Base-by-base conservation (phyloP, 495 filamentous ascomycete species). In the Aspergillus conjunctus region DNA sequence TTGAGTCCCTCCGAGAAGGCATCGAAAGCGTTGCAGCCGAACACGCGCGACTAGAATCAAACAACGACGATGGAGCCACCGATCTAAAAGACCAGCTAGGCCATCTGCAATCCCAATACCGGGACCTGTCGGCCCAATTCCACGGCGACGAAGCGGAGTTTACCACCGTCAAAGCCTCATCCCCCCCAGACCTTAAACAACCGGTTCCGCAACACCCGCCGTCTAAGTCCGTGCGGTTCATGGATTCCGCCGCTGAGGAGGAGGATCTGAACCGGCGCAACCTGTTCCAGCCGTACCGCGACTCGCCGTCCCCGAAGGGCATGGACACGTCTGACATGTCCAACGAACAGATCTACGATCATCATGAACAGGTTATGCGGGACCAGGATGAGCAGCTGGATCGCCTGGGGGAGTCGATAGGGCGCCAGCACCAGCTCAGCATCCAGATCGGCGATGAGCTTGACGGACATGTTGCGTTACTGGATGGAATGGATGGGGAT, bases 381-480 rank as follows among this genome's bases (percentile, higher is more conserved):
- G 86, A 97, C 56, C 95, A 98, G 70, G 94, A 98, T 68, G 90
- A 92, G 59, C 91, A 94, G 68, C 78, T 98, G n/a, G 94, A 98
- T 70, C 76, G 83, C 51, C 80, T 98, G 22, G 91, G 92, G 10
- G 85, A 85, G 62, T 91, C 86, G 56, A 97, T 98, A 64, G 84
- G 88, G n/a, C 87, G 93, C 51, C 94, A 98, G 74, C 83, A 96
- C 51, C 91, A 98, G 76, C 79, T 98, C 65, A 91, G 88, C 65
- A 94, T 97, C 70, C 91, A 92, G 78, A 98, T 98, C 69, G 94
- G 94, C 22, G 90, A 98, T 71, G 94, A 98, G 80, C 79, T 98
- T 22, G 94, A 98, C 61, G 86, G 85, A 62, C 94, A 98, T 68
- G 90, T 94, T 21, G 75, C 87, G 68, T 77, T 98, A 78, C 78